Conservation (phyloP, 2,329 filamentous ascomycete species). For the Fonsecaea erecta region DNA sequence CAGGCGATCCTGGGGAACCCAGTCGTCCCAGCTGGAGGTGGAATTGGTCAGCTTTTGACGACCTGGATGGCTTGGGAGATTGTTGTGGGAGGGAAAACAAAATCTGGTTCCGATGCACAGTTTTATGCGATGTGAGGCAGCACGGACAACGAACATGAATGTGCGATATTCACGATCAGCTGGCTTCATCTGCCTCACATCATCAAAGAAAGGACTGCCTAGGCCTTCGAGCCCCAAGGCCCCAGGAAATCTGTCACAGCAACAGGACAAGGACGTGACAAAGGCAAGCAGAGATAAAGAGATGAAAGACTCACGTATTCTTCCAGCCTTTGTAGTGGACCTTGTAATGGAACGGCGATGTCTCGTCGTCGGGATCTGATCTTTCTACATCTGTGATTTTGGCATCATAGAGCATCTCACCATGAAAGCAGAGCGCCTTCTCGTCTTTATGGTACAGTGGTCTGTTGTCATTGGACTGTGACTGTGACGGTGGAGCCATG, state of each 20-base stretch:
- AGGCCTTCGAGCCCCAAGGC: neutral
- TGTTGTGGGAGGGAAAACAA: neutral
- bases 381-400: conserved; percentile 82
- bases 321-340: conserved; percentile 99
- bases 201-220: too few relatives aligned
- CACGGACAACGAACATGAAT: neutral
- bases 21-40: conserved; percentile 83
- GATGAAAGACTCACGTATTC: conserved; percentile 71
- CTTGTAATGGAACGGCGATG: conserved; percentile 80
- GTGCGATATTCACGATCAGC: neutral
- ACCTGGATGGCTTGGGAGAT: neutral
- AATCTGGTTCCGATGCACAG: neutral
- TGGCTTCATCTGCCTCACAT: neutral
- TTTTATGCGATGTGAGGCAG: neutral
- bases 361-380: conserved; percentile 67
- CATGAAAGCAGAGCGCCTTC: conserved; percentile 94
- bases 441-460: conserved; percentile 75
- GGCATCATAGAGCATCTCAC: conserved; percentile 95
- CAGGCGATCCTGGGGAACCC: conserved; percentile 91
- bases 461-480: conserved; percentile 48
- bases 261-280: neutral
- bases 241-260: neutral
- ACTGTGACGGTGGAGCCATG: too few relatives aligned
- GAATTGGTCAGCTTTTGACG: conserved; percentile 14
- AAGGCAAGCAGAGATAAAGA: neutral